Evolutionary conservation across 1,139 yeast species (phyloP).

Genomic region (Suhomyces maxii): DNA sequence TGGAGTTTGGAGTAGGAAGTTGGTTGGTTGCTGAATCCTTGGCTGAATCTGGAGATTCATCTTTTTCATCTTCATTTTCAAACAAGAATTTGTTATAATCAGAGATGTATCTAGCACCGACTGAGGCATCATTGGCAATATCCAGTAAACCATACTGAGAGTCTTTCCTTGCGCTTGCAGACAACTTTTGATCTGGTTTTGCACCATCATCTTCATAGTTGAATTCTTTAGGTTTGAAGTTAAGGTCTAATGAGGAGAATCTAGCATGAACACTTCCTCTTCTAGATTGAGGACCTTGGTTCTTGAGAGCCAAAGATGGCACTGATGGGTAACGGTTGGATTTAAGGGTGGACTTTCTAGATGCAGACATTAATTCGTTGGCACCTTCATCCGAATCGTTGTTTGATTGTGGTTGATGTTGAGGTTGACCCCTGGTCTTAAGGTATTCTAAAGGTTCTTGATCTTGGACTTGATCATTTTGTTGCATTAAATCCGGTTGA

Average conservation of each 20-base stretch:
- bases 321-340: constrained; percentile 41
- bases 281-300: constrained; percentile 4
- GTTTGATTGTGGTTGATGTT: neutral
- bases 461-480: constrained; percentile 5
- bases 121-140: constrained; percentile 16
- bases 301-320: constrained; percentile 24
- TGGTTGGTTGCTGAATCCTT: constrained; percentile 11
- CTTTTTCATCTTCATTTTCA: constrained; percentile 25
- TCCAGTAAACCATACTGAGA: constrained; percentile 16
- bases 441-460: neutral
- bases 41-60: constrained; percentile 8
- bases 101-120: constrained; percentile 28
- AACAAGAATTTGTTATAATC: constrained; percentile 36
- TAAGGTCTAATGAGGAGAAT: constrained; percentile 27
- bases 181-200: constrained; percentile 3
- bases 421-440: no score
- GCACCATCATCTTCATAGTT: constrained; percentile 15
- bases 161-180: neutral
- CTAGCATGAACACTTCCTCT: constrained; percentile 14
- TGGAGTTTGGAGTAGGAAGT: constrained; percentile 21
- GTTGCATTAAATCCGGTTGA: constrained; percentile 6
- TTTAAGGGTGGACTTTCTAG: constrained; percentile 36
- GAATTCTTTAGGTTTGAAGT: constrained; percentile 25
- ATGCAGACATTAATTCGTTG: constrained; percentile 25
- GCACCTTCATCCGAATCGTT: constrained; percentile 16